Evolutionary conservation across 805 yeast species (phyloP).

Genomic region (Hanseniaspora lindneri): DNA sequence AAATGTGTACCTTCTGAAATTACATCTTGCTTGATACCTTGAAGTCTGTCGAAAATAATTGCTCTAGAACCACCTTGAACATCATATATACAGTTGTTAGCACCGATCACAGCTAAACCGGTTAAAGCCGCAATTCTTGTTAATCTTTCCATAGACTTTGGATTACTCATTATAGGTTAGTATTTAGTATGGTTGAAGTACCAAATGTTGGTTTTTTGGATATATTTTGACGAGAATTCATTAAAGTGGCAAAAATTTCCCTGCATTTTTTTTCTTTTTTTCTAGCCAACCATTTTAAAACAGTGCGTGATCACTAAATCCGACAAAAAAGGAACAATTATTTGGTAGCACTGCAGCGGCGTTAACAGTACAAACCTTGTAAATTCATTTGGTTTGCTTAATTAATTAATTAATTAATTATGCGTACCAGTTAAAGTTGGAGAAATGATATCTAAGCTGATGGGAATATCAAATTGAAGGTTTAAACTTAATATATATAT

Average conservation of each 20-base stretch:
- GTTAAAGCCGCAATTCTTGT: slow-evolving; percentile 52
- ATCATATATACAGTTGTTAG: slow-evolving; percentile 79
- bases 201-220: neutral
- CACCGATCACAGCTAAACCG: slow-evolving; percentile 56
- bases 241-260: neutral
- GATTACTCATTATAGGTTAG: slow-evolving; percentile 17
- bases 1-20: slow-evolving; percentile 96
- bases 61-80: slow-evolving; percentile 95
- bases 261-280: too few relatives aligned
- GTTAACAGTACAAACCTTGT: too few relatives aligned
- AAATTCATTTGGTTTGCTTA: too few relatives aligned
- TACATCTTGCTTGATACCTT: slow-evolving; percentile 79
- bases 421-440: too few relatives aligned
- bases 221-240: neutral
- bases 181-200: neutral
- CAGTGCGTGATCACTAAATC: too few relatives aligned
- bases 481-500: too few relatives aligned
- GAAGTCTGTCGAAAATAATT: slow-evolving; percentile 81
- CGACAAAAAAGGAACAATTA: too few relatives aligned
- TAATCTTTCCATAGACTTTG: slow-evolving; percentile 22
- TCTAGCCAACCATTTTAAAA: too few relatives aligned
- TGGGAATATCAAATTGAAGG: too few relatives aligned
- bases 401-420: too few relatives aligned
- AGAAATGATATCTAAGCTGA: too few relatives aligned
- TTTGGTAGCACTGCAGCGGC: too few relatives aligned